phyloP scores from a whole-genome alignment of 176 grass and related monocot species.

The Pontederia paniculata region DNA sequence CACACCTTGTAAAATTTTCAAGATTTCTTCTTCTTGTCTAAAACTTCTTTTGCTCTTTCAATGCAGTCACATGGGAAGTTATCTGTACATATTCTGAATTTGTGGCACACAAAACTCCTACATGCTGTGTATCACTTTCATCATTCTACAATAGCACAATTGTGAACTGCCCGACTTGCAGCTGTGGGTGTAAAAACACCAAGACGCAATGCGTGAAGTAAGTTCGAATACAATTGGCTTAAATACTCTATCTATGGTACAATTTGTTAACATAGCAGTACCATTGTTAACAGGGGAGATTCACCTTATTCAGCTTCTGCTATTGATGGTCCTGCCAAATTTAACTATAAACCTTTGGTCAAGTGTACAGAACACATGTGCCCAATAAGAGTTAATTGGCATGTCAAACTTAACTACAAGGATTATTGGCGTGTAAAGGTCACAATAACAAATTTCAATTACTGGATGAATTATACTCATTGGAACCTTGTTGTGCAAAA shows the following conservation, averaged over 20 bases:
- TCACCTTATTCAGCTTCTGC: too few species aligned
- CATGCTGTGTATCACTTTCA: constrained; percentile 85
- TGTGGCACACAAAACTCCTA: constrained; percentile 54
- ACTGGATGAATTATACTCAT: constrained; percentile 88
- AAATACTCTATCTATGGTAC: too few species aligned
- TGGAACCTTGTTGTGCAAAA: constrained; percentile 86
- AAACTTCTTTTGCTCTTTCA: not conserved
- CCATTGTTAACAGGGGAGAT: too few species aligned
- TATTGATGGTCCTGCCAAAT: constrained; percentile 21
- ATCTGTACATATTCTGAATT: constrained; percentile 80
- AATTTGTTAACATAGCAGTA: too few species aligned
- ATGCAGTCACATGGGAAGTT: constrained; percentile 81
- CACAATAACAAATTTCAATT: constrained; percentile 85
- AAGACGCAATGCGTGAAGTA: constrained; percentile 36
- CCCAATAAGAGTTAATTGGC: constrained; percentile 81
- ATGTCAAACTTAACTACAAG: constrained; percentile 98
- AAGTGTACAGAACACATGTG: constrained; percentile 86
- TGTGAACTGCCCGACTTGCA: constrained; percentile 52
- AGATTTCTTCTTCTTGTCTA: not conserved
- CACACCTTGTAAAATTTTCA: not conserved
- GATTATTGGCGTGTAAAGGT: constrained; percentile 91
- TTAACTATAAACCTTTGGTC: constrained; percentile 59
- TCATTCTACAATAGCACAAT: constrained; percentile 95
- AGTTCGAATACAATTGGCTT: not conserved
- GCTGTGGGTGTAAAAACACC: constrained; percentile 64